Evolutionary conservation across 1,284 basidiomycete species (phyloP), one percentile per base, ranked within the genome.

Genomic region (Puccinia horiana): DNA sequence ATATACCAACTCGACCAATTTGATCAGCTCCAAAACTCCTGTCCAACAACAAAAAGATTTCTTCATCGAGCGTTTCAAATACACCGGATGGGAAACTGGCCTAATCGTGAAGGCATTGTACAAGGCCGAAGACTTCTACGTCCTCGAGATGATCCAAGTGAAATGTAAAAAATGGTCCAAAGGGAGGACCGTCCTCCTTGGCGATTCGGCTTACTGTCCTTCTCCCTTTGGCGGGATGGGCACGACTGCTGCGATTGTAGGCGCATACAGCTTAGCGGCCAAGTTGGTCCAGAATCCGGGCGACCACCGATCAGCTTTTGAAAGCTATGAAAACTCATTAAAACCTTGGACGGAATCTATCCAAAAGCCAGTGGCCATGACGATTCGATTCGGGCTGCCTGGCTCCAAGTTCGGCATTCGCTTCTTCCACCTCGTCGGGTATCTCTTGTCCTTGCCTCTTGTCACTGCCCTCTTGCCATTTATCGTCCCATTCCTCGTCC

Each of bases 171-270:
- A 63, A 47, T 85, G 85, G 85, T 72, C 69, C 58, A 79, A 67
- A 2, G 81, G 82, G 23, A 76, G 85, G 16, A 82, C 84, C 35
- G 83, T 85, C 32, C 83, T 83, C 35, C 16, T 85, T 0, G 85
- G 85, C 16, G 85, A 85, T 49, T 73, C 84, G 6, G 85, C 84
- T 0, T 84, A 84, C 72, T 82, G 82, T 2, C 84, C 85, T 6
- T 84, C 84, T 4, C 84, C 84, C 0, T 77, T 85, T 40, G 83
- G 83, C 9, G 84, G 84, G 12, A 84, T 84, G 83, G 85, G 85
- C 32, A 84, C 85, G 5, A 82, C 65, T 54, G 44, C 69, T n/a
- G 77, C 77, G 29, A 54, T 79, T 35, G n/a, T 79, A 14, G 63
- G 65, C 20, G 52, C 77, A 1, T 79, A 70, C 49, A 81, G 84